Percentiles rank a stretch among this genome's conserved stretches.
phyloP scores from a whole-genome alignment of 371 early-diverging fungal genomes.

The Mortierella sp. region DNA sequence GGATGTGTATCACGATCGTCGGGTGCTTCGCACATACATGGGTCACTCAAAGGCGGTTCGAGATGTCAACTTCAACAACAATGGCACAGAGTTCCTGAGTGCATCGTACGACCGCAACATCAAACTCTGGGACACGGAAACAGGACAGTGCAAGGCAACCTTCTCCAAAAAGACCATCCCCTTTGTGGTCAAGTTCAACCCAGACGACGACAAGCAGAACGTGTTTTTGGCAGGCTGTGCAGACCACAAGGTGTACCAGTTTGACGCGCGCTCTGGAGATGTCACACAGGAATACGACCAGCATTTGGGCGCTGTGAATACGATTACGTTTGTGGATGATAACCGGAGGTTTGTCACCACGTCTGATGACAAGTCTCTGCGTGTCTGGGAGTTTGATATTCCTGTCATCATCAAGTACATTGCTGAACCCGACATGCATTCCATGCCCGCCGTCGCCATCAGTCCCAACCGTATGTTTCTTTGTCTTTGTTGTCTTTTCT shows the following conservation, averaged over 20 bases:
- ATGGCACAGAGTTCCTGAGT: slow-evolving; percentile 89
- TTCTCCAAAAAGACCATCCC: slow-evolving; percentile 89
- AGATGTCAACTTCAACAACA: slow-evolving; percentile 92
- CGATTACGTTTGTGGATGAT: slow-evolving; percentile 96
- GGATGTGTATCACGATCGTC: slow-evolving; percentile 94
- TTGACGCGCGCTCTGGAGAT: slow-evolving; percentile 86
- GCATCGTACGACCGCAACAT: slow-evolving; percentile 93
- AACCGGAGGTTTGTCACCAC: slow-evolving; percentile 96
- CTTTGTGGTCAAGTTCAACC: slow-evolving; percentile 93
- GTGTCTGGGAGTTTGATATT: slow-evolving; percentile 98
- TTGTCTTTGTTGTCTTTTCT: neutral
- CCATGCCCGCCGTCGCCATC: slow-evolving; percentile 92
- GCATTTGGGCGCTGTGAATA: slow-evolving; percentile 96
- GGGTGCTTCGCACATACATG: slow-evolving; percentile 85
- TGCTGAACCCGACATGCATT: slow-evolving; percentile 97
- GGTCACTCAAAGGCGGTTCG: slow-evolving; percentile 96
- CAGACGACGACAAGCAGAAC: slow-evolving; percentile 86
- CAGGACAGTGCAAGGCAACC: slow-evolving; percentile 87
- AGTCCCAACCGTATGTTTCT: slow-evolving; percentile 86
- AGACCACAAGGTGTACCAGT: slow-evolving; percentile 92
- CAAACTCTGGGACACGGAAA: slow-evolving; percentile 98
- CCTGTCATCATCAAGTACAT: slow-evolving; percentile 98
- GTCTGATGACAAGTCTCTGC: slow-evolving; percentile 96
- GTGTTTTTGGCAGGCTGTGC: slow-evolving; percentile 93
- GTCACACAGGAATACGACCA: slow-evolving; percentile 96